phyloP scores from a whole-genome alignment of 306 rosid species.

The Arachis stenosperma region DNA sequence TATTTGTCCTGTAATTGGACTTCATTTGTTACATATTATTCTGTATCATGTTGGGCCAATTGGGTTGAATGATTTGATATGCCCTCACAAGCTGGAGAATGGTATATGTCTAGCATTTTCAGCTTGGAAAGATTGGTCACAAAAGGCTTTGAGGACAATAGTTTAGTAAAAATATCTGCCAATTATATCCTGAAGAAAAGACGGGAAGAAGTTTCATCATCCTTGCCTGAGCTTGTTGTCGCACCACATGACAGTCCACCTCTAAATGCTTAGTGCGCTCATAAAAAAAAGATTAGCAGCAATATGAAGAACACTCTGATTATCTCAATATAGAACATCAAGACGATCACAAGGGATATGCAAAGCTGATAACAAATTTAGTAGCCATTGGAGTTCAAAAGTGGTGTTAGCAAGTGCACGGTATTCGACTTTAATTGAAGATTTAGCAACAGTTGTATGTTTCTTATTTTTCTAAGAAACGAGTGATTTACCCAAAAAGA shows the following conservation, averaged over 20 bases:
- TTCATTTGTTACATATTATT: too few relatives aligned
- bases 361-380: not conserved
- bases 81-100: not conserved
- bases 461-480: not conserved
- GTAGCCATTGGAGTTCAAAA: too few relatives aligned
- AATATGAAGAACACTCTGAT: not conserved
- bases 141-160: not conserved
- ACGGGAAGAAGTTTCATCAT: not conserved
- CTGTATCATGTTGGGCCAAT: too few relatives aligned
- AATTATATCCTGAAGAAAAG: not conserved
- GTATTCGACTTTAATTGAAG: not conserved
- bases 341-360: not conserved
- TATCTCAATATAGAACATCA: not conserved
- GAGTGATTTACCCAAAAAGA: not conserved
- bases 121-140: too few relatives aligned
- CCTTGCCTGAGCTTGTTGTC: not conserved
- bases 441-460: not conserved
- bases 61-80: too few relatives aligned
- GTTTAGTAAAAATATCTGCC: too few relatives aligned
- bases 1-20: too few relatives aligned
- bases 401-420: not conserved
- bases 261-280: not conserved
- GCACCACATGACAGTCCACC: not conserved
- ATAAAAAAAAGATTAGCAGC: not conserved
- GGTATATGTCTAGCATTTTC: not conserved